Evolutionary conservation across 1,284 basidiomycete species (phyloP).

Genomic region (Cryptococcus sp.): DNA sequence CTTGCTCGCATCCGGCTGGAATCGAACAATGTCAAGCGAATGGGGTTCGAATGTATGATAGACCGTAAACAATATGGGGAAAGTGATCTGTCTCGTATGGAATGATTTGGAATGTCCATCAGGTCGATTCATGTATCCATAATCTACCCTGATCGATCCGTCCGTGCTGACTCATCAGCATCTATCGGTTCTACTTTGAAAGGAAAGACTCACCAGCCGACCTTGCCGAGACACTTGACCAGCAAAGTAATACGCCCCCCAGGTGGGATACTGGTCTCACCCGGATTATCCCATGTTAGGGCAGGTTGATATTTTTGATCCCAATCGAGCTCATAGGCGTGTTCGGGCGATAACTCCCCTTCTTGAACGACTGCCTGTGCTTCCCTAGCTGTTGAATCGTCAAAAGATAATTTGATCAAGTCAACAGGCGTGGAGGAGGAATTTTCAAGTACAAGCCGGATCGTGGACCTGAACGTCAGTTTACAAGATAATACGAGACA

Average conservation of each 20-base stretch:
- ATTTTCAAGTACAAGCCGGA: slow-evolving; percentile 84
- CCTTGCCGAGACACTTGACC: slow-evolving; percentile 77
- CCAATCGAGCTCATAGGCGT: slow-evolving; percentile 86
- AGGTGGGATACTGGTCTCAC: slow-evolving; percentile 58
- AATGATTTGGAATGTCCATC: slow-evolving; percentile 21
- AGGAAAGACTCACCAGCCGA: slow-evolving; percentile 69
- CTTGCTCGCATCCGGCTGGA: not conserved
- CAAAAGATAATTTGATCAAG: slow-evolving; percentile 77
- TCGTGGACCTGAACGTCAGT: slow-evolving; percentile 51
- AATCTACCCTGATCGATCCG: slow-evolving; percentile 76
- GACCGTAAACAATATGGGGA: slow-evolving; percentile 82
- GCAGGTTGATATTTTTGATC: slow-evolving; percentile 72
- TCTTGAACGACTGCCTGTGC: slow-evolving; percentile 72
- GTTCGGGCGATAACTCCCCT: slow-evolving; percentile 71
- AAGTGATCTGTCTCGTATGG: slow-evolving; percentile 62
- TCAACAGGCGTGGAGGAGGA: slow-evolving; percentile 75
- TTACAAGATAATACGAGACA: too few species aligned
- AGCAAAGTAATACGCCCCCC: slow-evolving; percentile 65
- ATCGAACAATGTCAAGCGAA: slow-evolving; percentile 66
- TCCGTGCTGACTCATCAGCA: slow-evolving; percentile 56
- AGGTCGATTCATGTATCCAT: slow-evolving; percentile 62
- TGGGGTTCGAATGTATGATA: slow-evolving; percentile 86
- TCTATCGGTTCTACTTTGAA: not conserved
- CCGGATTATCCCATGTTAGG: slow-evolving; percentile 63
- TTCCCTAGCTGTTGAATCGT: slow-evolving; percentile 77